Evolutionary conservation across 169 alveolate species (phyloP).

Genomic region (Amoebophrya sp.): DNA sequence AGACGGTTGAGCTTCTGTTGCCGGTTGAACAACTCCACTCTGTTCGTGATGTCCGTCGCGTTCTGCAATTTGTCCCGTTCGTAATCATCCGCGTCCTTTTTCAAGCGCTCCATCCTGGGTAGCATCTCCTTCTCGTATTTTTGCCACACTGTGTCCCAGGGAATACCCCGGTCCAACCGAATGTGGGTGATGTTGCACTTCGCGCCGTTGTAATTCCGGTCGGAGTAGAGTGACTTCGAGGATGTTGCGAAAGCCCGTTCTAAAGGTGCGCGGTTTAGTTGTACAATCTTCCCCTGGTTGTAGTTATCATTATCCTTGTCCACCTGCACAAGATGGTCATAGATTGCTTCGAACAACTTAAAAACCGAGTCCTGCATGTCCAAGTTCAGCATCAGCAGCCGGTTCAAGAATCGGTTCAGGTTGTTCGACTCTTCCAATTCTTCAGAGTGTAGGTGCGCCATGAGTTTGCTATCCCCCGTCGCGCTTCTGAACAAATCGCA

Average conservation of each 20-base stretch:
- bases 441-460: background rate
- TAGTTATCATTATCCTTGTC: background rate
- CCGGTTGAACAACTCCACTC: no score
- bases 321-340: background rate
- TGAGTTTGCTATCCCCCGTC: background rate
- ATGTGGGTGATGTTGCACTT: background rate
- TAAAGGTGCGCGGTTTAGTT: background rate
- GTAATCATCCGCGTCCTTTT: background rate
- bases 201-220: background rate
- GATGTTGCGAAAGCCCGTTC: background rate
- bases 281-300: background rate
- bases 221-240: background rate
- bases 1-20: background rate
- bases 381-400: background rate
- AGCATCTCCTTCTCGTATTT: background rate
- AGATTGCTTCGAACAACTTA: background rate
- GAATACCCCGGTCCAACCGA: background rate
- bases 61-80: no score
- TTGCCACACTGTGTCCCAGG: background rate
- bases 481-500: background rate
- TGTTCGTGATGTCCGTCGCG: no score
- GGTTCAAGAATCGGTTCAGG: background rate
- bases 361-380: background rate
- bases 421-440: background rate
- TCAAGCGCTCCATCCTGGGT: background rate